phyloP scores from a whole-genome alignment of 2,329 filamentous ascomycete genomes.

The Alternaria solani region DNA sequence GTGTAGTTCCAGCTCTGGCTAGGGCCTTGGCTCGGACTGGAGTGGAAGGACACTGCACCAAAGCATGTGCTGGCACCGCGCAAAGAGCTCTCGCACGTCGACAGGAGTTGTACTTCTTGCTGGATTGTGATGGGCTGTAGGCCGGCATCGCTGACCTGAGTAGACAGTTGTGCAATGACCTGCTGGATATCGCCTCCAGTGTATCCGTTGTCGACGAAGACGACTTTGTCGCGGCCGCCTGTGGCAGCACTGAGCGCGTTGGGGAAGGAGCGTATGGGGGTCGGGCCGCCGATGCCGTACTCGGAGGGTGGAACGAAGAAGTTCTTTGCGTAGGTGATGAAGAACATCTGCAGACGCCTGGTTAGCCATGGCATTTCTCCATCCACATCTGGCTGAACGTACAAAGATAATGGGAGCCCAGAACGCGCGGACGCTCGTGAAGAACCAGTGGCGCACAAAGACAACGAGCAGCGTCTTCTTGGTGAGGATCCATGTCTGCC shows the following conservation, averaged over 20 bases:
- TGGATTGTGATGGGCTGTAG: conserved; percentile 65
- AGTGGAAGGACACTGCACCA: conserved; percentile 76
- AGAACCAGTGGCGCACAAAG: conserved; percentile 62
- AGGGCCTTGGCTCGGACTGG: conserved; percentile 75
- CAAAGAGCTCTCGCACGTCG: conserved; percentile 65
- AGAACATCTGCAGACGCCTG: conserved; percentile 50
- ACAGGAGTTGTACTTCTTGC: conserved; percentile 65
- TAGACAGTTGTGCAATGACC: conserved; percentile 71
- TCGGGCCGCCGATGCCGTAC: conserved; percentile 73
- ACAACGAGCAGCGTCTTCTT: conserved; percentile 66
- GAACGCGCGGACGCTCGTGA: conserved; percentile 64
- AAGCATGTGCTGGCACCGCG: conserved; percentile 75
- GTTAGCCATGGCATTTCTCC: conserved; percentile 16
- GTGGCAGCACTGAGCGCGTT: conserved; percentile 68
- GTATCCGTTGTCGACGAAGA: conserved; percentile 78
- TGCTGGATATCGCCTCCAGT: conserved; percentile 73
- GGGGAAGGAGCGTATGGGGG: conserved; percentile 68
- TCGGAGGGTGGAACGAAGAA: conserved; percentile 80
- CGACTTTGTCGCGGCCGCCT: conserved; percentile 71
- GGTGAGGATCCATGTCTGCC: conserved; percentile 65
- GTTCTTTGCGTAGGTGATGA: conserved; percentile 75
- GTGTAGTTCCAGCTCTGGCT: conserved; percentile 85
- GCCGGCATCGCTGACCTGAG: conserved; percentile 64
- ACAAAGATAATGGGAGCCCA: conserved; percentile 64
- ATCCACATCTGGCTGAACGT: conserved; percentile 15